Base-by-base conservation (phyloP, 345 rosid genomes). In the Moricandia arvensis region DNA sequence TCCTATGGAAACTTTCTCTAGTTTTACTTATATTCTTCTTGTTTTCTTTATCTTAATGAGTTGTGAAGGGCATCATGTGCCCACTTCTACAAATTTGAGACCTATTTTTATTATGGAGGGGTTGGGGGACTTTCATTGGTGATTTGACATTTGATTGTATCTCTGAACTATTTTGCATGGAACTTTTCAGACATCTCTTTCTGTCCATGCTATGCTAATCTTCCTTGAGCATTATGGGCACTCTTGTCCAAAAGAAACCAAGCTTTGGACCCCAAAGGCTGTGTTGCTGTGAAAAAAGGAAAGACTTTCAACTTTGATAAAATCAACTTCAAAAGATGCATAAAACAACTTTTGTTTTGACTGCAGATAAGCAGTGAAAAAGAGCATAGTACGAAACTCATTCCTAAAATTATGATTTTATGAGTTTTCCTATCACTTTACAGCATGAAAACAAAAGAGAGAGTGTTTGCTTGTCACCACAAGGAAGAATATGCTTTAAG, bases 351-450 rank as follows among this genome's bases (percentile, higher is more conserved):
- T 5, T 47, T n/a, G 53, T 47, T 47, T 47, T 47, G 53, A 47
- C 53, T 47, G 53, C 53, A 47, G 17, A 47, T 47, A 47, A 47
- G 18, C 18, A 47, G 53, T n/a, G 18, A 47, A 47, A 6, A 47
- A 47, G 53, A 38, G 18, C 8, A 47, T 47, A n/a, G 18, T 47
- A 47, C 8, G 17, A 47, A 10, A 59, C 67, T 59, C 77, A 75
- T 9, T 24, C 73, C 21, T 24, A 45, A 47, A 33, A 26, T 16
- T 49, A 51, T 16, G 51, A 57, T 17, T 45, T 58, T 16, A 68
- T 35, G 55, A 68, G 79, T 35, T 75, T 35, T 17, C 45, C 57
- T 60, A 37, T 49, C 73, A 59, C 68, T 68, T 75, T 69, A 69
- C 74, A 75, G 41, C 16, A 27, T 47, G 55, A 68, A 51, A 55